Evolutionary conservation across 2,329 filamentous ascomycete genomes (phyloP).

Genomic region (Fusarium siculi): DNA sequence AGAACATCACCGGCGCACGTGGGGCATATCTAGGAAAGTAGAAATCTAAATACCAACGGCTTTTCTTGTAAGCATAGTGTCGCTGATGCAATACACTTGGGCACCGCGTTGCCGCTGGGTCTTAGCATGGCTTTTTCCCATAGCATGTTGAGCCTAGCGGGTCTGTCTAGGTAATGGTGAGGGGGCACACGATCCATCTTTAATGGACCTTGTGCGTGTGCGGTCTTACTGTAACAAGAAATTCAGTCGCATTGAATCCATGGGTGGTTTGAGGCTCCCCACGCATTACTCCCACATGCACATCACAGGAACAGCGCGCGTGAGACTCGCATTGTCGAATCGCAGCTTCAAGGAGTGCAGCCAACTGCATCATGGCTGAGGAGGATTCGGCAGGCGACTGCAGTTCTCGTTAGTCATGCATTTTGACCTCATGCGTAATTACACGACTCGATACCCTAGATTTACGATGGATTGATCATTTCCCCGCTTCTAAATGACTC

Average conservation of each 20-base stretch:
- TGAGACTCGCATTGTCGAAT: constrained; percentile 25
- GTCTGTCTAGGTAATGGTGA: constrained; percentile 21
- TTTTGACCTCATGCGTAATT: constrained; percentile 31
- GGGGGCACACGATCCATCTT: constrained; percentile 29
- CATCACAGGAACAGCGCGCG: constrained; percentile 30
- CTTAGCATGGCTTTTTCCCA: constrained; percentile 21
- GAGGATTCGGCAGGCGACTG: background rate
- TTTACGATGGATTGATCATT: background rate
- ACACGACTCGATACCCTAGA: constrained; percentile 11
- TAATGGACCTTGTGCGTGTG: constrained; percentile 14
- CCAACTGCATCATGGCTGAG: constrained; percentile 1
- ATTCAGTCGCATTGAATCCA: background rate
- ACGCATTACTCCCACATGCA: constrained; percentile 24
- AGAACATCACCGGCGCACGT: constrained; percentile 18
- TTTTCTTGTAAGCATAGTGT: constrained; percentile 23
- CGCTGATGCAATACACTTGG: constrained; percentile 29
- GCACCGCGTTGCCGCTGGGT: background rate
- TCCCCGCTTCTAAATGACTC: constrained; percentile 7
- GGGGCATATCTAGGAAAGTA: constrained; percentile 12
- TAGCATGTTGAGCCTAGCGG: constrained; percentile 2
- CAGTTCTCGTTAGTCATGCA: constrained; percentile 37
- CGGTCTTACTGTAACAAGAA: constrained; percentile 13
- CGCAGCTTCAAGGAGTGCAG: background rate
- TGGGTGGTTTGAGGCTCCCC: constrained; percentile 23
- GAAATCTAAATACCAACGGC: constrained; percentile 13